phyloP scores from a whole-genome alignment of 257 asterid genomes.

The Solanum neorickii region DNA sequence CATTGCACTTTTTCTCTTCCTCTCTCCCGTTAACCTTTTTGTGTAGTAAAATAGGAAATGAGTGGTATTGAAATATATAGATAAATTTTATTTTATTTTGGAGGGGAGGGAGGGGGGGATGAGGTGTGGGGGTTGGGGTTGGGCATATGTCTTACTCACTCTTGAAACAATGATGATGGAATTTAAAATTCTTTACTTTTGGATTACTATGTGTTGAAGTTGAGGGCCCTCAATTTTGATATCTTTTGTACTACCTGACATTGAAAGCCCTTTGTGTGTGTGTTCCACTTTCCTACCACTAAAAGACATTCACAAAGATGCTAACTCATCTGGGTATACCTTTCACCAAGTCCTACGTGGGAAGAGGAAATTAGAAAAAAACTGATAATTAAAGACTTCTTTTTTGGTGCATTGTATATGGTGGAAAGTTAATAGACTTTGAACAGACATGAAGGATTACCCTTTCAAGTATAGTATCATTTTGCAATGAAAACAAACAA shows the following conservation, averaged over 20 bases:
- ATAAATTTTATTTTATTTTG: not conserved
- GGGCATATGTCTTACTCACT: not conserved
- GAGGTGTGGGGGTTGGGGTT: not conserved
- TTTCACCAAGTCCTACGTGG: not conserved
- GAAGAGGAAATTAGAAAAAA: not conserved
- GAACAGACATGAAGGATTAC: not conserved
- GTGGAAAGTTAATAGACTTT: not conserved
- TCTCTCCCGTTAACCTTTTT: not conserved
- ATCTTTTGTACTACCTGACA: not conserved
- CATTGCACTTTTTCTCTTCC: constrained; percentile 5
- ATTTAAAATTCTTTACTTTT: not conserved
- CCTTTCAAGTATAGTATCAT: not conserved
- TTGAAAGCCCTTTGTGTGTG: not conserved
- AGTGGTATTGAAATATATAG: not conserved
- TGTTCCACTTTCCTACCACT: constrained; percentile 1
- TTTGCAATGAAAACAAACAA: not conserved
- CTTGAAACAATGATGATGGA: not conserved
- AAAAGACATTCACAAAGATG: not conserved
- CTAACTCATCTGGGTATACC: not conserved
- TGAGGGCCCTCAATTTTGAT: not conserved
- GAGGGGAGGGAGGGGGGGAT: not conserved
- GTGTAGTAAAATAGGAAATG: not conserved
- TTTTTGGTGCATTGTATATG: not conserved
- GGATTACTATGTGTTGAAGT: not conserved
- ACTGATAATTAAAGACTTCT: not conserved